Evolutionary conservation across 2,329 filamentous ascomycete genomes (phyloP), one percentile per base, ranked within the genome.

Genomic region (Cladophialophora exuberans): DNA sequence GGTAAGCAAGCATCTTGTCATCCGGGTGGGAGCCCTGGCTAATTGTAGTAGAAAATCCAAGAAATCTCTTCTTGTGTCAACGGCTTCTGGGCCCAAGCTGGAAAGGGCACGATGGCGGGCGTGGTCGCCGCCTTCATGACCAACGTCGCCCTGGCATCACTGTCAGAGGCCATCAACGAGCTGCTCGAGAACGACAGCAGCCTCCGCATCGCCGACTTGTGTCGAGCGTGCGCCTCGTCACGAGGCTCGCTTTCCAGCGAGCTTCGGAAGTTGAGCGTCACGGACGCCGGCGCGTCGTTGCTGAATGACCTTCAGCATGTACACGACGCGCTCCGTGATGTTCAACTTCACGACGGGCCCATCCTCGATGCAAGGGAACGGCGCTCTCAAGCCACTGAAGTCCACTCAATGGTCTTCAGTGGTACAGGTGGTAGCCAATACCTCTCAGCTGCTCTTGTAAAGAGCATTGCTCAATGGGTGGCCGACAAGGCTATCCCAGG

Each of bases 101-200:
- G 60, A 17, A 54, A 56, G 41, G 61, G 62, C 20, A 41, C 59
- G 2, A 47, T 60, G 15, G 54, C 53, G 2, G 42, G 63, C 23
- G 33, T 59, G n/a, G 54, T 62, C n/a, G 64, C 64, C 13, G 52
- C 64, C 10, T 55, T 62, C 31, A 49, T 66, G 20, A 64, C 64
- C 10, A 62, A 64, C 44, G 61, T 60, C n/a, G 59, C 58, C n/a
- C 63, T 62, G 31, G 57, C 65, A 2, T 42, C 36, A n/a, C 56
- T 65, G 17, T 56, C 59, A 39, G 51, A 55, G 15, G 41, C 62
- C 22, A 60, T 63, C 41, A 31, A 38, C 9, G 55, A 54, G 15
- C 42, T 62, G 36, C 51, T 64, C 5, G 50, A 58, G 36, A 47
- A 64, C 13, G 57, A 62, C 17, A 51, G 59, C 22, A 43, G 53